Base-by-base conservation (phyloP, 768 basidiomycete genomes). In the Mycena belliarum region DNA sequence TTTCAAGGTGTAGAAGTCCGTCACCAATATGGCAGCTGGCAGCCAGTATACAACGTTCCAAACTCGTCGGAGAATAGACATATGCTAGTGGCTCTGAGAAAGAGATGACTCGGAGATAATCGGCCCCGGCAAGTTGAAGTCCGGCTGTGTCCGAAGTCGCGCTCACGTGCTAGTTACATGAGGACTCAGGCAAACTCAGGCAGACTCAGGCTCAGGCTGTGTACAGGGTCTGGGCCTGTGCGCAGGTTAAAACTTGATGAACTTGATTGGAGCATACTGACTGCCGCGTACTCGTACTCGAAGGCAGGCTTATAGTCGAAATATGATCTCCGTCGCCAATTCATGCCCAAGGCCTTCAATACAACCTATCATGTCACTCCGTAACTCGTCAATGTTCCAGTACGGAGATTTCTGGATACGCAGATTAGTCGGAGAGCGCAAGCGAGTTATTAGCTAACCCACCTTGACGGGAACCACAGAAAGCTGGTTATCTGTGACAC, bases 1-100 rank as follows among this genome's bases (percentile, higher is more conserved):
- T 57, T 84, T 82, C 23, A 88, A 43, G 28, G 81, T 75, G 65
- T 76, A 84, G 63, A 79, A 76, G 56, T 83, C 71, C 0, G 76
- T 74, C 26, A 85, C 71, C 43, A 79, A 78, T 9, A 84, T 47
- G 1, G 72, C 76, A 24, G 79, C 69, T 10, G 88, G 88, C 8
- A 82, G 69, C 87, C 87, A 88, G 66, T 83, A 83, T 15, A 87
- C 54, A 12, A 75, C 60, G 12, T 72, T 65, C 37, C 37, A 43
- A 24, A 40, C 50, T 10, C 57, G 58, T 18, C 18, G 37, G 23
- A 59, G 23, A 3, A 28, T 45, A 43, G 49, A 52, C 57, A 63
- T 55, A n/a, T n/a, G n/a, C n/a, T n/a, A n/a, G n/a, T n/a, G n/a
- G n/a, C n/a, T n/a, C n/a, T n/a, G n/a, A n/a, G n/a, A n/a, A 18